Evolutionary conservation across 129 eudicot species (phyloP).

Genomic region (Flaveria robusta): DNA sequence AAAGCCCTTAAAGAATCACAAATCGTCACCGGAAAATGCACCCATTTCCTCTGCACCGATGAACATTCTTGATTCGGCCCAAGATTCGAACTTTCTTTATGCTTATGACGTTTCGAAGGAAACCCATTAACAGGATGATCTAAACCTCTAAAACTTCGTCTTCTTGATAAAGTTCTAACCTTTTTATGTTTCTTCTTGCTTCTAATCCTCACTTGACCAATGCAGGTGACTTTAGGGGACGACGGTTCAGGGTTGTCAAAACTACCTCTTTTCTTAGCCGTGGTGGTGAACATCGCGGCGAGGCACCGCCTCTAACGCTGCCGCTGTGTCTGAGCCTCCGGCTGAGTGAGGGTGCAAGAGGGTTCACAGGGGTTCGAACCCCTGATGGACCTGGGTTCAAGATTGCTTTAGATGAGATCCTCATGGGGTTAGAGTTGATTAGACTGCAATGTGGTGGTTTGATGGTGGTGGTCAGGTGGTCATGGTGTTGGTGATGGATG

Average conservation of each 20-base stretch:
- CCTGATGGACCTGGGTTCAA: constrained; percentile 64
- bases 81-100: neutral
- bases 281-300: constrained; percentile 60
- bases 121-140: constrained; percentile 22
- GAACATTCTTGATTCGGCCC: neutral
- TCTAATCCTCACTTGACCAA: constrained; percentile 82
- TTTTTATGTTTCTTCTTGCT: constrained; percentile 64
- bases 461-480: neutral
- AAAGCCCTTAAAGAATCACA: neutral
- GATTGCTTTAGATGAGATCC: constrained; percentile 63
- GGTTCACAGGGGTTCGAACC: constrained; percentile 37
- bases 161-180: constrained; percentile 46
- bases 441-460: neutral
- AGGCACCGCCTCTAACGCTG: constrained; percentile 65
- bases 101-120: neutral
- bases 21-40: neutral
- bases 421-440: constrained; percentile 33
- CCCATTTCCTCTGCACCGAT: too few species aligned
- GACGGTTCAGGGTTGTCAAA: constrained; percentile 83
- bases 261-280: constrained; percentile 44
- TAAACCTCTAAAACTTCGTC: constrained; percentile 42
- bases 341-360: constrained; percentile 69
- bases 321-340: constrained; percentile 65
- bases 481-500: neutral
- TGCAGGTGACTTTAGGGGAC: constrained; percentile 91